Evolutionary conservation across 805 yeast species (phyloP).

Genomic region (Saccharomycopsis vini): DNA sequence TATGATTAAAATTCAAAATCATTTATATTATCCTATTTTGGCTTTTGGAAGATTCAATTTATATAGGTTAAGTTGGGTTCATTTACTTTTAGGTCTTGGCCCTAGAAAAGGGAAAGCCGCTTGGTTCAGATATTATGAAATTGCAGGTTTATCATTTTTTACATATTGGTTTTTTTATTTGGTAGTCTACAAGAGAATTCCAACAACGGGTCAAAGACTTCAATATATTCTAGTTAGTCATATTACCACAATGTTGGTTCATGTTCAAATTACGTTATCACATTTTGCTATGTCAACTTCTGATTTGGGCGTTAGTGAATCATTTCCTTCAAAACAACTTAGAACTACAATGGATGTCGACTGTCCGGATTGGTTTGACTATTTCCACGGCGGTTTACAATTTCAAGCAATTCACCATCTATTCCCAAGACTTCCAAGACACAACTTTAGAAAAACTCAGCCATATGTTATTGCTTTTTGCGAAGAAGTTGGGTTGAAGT

Average conservation of each 20-base stretch:
- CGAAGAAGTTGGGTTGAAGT: slow-evolving; percentile 63
- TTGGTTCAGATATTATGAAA: slow-evolving; percentile 74
- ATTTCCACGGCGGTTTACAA: slow-evolving; percentile 85
- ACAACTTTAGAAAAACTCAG: slow-evolving; percentile 72
- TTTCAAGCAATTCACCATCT: slow-evolving; percentile 87
- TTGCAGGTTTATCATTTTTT: slow-evolving; percentile 60
- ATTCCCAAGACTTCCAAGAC: slow-evolving; percentile 84
- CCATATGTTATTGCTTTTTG: slow-evolving; percentile 67
- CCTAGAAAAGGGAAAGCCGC: slow-evolving; percentile 79
- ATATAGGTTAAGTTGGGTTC: slow-evolving; percentile 73
- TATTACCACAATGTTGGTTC: slow-evolving; percentile 81
- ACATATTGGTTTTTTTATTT: slow-evolving; percentile 76
- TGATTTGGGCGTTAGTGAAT: slow-evolving; percentile 72
- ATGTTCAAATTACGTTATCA: slow-evolving; percentile 81
- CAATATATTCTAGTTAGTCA: slow-evolving; percentile 65
- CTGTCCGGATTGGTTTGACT: slow-evolving; percentile 89
- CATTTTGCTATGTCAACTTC: slow-evolving; percentile 93
- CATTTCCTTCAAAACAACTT: slow-evolving; percentile 70
- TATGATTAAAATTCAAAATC: slow-evolving; percentile 56
- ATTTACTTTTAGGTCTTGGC: slow-evolving; percentile 65
- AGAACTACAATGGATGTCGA: slow-evolving; percentile 94
- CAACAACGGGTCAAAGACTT: slow-evolving; percentile 45
- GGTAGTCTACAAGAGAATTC: slow-evolving; percentile 42
- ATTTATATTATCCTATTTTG: slow-evolving; percentile 68
- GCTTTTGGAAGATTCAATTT: slow-evolving; percentile 80